phyloP scores from a whole-genome alignment of 805 yeast genomes.

The Saccharomycopsis capsularis region DNA sequence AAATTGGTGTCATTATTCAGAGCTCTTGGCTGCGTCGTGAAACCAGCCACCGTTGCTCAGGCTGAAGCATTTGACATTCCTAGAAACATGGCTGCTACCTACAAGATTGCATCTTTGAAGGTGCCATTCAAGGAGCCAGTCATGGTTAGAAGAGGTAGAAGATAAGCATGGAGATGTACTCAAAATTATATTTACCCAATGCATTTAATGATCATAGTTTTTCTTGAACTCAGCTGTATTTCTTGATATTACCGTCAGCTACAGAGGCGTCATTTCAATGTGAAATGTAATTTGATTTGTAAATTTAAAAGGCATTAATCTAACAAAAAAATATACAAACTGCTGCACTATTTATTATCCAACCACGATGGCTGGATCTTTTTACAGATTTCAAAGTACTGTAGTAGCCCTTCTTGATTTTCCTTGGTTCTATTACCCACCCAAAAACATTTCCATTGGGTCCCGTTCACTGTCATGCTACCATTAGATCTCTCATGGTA shows the following conservation, averaged over 20 bases:
- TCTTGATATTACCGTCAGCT: no score
- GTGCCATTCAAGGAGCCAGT: slow-evolving; percentile 91
- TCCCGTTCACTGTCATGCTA: slow-evolving; percentile 32
- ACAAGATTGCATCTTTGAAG: slow-evolving; percentile 74
- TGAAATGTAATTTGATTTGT: no score
- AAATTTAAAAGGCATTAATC: no score
- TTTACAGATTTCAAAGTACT: slow-evolving; percentile 14
- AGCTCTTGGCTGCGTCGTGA: slow-evolving; percentile 76
- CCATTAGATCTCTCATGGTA: slow-evolving; percentile 88
- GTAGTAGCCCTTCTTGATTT: slow-evolving; percentile 1
- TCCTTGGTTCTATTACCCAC: slow-evolving; percentile 18
- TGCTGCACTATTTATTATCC: no score
- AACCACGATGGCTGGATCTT: slow-evolving; percentile 19
- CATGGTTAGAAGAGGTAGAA: slow-evolving; percentile 53
- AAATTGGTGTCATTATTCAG: slow-evolving; percentile 61
- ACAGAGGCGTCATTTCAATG: no score
- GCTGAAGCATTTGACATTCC: slow-evolving; percentile 68
- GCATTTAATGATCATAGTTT: no score
- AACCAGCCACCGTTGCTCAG: slow-evolving; percentile 63
- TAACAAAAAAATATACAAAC: no score
- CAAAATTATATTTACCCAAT: no score
- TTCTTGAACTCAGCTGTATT: no score
- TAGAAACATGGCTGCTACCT: slow-evolving; percentile 49
- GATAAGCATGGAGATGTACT: no score
- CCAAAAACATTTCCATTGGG: slow-evolving; percentile 22